Evolutionary conservation across 768 basidiomycete species (phyloP).

Genomic region (Coprinopsis strossmayeri): DNA sequence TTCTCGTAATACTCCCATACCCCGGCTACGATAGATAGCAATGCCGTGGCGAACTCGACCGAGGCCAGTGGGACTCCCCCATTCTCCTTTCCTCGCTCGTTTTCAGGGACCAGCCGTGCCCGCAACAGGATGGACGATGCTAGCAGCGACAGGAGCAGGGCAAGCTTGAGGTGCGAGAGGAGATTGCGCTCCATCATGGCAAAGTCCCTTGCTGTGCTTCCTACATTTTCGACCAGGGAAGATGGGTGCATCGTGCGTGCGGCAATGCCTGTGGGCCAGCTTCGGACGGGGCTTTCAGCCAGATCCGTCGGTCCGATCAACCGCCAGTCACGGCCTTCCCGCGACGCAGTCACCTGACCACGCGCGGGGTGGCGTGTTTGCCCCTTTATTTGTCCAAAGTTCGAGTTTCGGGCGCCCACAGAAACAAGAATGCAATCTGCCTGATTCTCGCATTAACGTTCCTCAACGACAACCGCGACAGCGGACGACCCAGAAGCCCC

Average conservation of each 20-base stretch:
- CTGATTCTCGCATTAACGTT: background rate
- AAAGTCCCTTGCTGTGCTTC: conserved; percentile 66
- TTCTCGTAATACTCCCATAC: conserved; percentile 62
- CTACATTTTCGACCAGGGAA: conserved; percentile 39
- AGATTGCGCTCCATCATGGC: conserved; percentile 77
- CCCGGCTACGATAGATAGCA: conserved; percentile 50
- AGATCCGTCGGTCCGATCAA: too few relatives aligned
- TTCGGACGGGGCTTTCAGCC: too few relatives aligned
- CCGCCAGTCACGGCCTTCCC: too few relatives aligned
- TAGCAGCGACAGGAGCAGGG: conserved; percentile 54
- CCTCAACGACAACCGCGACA: conserved; percentile 2
- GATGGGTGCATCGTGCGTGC: conserved; percentile 16
- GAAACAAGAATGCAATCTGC: background rate
- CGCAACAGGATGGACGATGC: conserved; percentile 59
- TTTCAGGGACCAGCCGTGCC: conserved; percentile 48
- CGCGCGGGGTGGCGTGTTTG: conserved; percentile 1
- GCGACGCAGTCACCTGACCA: conserved; percentile 8
- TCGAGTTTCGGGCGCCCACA: background rate
- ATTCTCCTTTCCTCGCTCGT: conserved; percentile 15
- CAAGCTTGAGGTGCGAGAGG: conserved; percentile 62
- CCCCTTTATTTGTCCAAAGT: conserved; percentile 1
- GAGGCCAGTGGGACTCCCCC: conserved; percentile 43
- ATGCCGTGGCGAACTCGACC: conserved; percentile 45
- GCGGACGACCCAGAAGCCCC: background rate
- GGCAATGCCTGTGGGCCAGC: background rate